Conservation (phyloP, 2,329 filamentous ascomycete genomes). For the Talaromyces pinophilus region DNA sequence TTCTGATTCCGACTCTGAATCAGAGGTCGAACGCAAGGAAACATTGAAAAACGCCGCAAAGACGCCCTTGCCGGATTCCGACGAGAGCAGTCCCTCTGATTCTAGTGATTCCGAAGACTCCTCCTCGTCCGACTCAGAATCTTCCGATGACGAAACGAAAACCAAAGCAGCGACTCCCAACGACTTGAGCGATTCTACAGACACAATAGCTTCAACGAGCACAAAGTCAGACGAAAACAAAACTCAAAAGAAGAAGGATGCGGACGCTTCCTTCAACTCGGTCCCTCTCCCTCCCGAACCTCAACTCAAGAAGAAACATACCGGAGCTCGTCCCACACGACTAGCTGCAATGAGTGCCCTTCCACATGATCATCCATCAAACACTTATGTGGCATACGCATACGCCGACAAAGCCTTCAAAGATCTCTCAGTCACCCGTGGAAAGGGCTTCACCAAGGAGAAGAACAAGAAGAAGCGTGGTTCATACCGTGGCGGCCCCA, state of each 20-base stretch:
- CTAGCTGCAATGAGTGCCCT: slow-evolving; percentile 72
- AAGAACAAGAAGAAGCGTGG: slow-evolving; percentile 99
- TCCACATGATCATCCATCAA: slow-evolving; percentile 70
- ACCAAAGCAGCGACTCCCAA: slow-evolving; percentile 22
- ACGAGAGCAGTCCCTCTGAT: slow-evolving; percentile 28
- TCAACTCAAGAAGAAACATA: slow-evolving; percentile 42
- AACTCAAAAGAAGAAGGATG: slow-evolving; percentile 29
- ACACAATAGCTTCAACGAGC: slow-evolving; percentile 17
- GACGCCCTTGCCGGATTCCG: slow-evolving; percentile 40
- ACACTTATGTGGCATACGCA: slow-evolving; percentile 78
- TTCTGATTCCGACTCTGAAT: slow-evolving; percentile 28
- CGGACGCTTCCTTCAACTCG: slow-evolving; percentile 24
- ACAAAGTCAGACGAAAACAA: slow-evolving; percentile 26
- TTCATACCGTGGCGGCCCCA: slow-evolving; percentile 82
- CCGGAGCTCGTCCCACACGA: slow-evolving; percentile 65
- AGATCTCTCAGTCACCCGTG: slow-evolving; percentile 85
- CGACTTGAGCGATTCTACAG: slow-evolving; percentile 24
- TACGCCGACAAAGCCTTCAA: slow-evolving; percentile 88
- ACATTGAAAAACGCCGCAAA: slow-evolving; percentile 39
- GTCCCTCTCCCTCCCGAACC: slow-evolving; percentile 28
- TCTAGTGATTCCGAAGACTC: slow-evolving; percentile 28
- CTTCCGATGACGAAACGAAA: slow-evolving; percentile 28
- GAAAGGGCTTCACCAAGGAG: slow-evolving; percentile 98
- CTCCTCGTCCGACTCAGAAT: slow-evolving; percentile 23
- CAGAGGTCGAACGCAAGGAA: slow-evolving; percentile 30